Evolutionary conservation across 495 filamentous ascomycete genomes (phyloP), one percentile per base, ranked within the genome.

Genomic region (Chaetomium tenue): DNA sequence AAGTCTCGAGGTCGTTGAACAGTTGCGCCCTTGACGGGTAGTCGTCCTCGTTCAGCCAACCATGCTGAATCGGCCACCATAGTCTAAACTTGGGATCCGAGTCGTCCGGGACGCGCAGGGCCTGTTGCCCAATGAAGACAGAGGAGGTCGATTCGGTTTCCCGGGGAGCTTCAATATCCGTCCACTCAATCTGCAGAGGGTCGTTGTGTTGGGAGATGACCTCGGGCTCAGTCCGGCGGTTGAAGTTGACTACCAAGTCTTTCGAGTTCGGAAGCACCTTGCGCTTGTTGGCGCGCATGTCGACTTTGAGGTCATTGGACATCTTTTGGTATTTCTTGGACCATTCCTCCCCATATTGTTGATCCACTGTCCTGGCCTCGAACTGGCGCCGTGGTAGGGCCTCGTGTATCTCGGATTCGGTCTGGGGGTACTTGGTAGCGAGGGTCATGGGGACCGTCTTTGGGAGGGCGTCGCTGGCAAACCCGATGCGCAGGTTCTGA

Each of bases 211-310:
- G 90, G 3, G 89, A 86, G 50, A 98, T 98, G 26, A 82, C 85
- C 65, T 97, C 93, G 8, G 92, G 88, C 20, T 86, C 83, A 0
- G 85, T 89, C 44, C 89, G 84, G 44, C 90, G 84, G 73, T 98
- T 98, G 78, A 88, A 97, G 72, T 95, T 97, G 60, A 93, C 83
- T 3, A 95, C 92, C 66, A 96, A 80, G 65, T 98, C 94, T 71
- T 96, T 96, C 0, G 93, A 95, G 75, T 97, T 98, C 23, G 95
- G 94, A 23, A 98, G 79, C 18, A 97, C 91, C 66, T 93, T 88
- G 58, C 89, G 87, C 79, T 97, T 97, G 78, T 96, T 96, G 63
- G 84, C 81, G 58, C 93, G 88, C 92, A 98, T 96, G 56, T 88
- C 89, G 8, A 87, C 77, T 77, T 95, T 96, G 63, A 98, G 83